Conservation (phyloP, 1,284 basidiomycete genomes). For the Coriolopsis trogii region DNA sequence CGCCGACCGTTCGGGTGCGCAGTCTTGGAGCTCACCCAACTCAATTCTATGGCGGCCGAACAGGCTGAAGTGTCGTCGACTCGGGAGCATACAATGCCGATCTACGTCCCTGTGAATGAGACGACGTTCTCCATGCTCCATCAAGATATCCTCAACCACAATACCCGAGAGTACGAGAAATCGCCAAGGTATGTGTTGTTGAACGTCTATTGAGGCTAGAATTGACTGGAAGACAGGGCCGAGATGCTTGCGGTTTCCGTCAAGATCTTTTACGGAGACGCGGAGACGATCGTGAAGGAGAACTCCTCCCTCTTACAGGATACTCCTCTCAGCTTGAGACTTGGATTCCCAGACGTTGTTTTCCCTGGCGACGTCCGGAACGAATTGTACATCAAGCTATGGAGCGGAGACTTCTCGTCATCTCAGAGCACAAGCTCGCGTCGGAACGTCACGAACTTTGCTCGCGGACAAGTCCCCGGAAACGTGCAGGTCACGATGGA, state of each 20-base stretch:
- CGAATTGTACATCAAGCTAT: constrained; percentile 93
- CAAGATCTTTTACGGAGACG: constrained; percentile 87
- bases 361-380: constrained; percentile 93
- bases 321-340: constrained; percentile 79
- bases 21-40: constrained; percentile 82
- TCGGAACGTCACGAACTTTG: constrained; percentile 65
- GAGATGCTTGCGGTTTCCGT: constrained; percentile 89
- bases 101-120: constrained; percentile 86
- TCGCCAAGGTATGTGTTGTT: constrained; percentile 64
- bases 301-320: constrained; percentile 88
- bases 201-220: background rate
- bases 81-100: constrained; percentile 86
- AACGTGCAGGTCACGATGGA: constrained; percentile 93
- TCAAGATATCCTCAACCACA: constrained; percentile 89
- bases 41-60: constrained; percentile 69
- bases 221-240: constrained; percentile 51
- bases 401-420: constrained; percentile 83
- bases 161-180: constrained; percentile 83
- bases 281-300: constrained; percentile 75
- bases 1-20: constrained; percentile 94
- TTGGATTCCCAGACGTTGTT: constrained; percentile 98
- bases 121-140: constrained; percentile 90
- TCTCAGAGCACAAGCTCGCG: constrained; percentile 53
- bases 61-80: constrained; percentile 61
- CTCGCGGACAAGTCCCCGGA: constrained; percentile 56